These are phyloP conservation scores for Xerocomus brunneocitrinus DNA, from an alignment of 768 basidiomycete species.

Conservation along the genomic window DNA sequence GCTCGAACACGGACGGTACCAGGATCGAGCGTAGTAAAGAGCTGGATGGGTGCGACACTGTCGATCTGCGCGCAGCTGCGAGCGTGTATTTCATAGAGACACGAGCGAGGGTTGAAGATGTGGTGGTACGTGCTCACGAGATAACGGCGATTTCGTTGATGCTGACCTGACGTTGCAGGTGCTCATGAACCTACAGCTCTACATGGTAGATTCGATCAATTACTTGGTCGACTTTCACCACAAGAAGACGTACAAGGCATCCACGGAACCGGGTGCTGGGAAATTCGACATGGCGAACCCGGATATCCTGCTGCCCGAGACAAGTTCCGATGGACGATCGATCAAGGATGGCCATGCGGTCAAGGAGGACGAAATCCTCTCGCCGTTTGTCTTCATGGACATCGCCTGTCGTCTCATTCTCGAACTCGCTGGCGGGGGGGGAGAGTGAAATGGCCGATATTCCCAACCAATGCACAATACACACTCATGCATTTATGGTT, in stretches of 20 bases:
- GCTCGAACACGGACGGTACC: conserved; percentile 31
- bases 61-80: conserved; percentile 64
- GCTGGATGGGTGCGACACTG: conserved; percentile 54
- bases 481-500: neutral
- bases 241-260: conserved; percentile 87
- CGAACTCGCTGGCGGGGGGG: conserved; percentile 78
- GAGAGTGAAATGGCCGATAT: conserved; percentile 27
- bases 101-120: conserved; percentile 80
- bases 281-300: conserved; percentile 60
- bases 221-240: conserved; percentile 99
- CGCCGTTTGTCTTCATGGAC: conserved; percentile 96
- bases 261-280: conserved; percentile 59
- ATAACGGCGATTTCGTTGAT: neutral
- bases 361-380: conserved; percentile 60
- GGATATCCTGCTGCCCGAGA: conserved; percentile 36
- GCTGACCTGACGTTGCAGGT: conserved; percentile 45
- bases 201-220: conserved; percentile 93
- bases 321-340: conserved; percentile 55
- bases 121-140: conserved; percentile 63
- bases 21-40: conserved; percentile 60
- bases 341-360: conserved; percentile 43
- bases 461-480: neutral
- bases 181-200: conserved; percentile 95
- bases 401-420: conserved; percentile 90
- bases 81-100: conserved; percentile 93